Evolutionary conservation across 1,139 yeast genomes (phyloP).

Genomic region (Magnusiomyces ingens): DNA sequence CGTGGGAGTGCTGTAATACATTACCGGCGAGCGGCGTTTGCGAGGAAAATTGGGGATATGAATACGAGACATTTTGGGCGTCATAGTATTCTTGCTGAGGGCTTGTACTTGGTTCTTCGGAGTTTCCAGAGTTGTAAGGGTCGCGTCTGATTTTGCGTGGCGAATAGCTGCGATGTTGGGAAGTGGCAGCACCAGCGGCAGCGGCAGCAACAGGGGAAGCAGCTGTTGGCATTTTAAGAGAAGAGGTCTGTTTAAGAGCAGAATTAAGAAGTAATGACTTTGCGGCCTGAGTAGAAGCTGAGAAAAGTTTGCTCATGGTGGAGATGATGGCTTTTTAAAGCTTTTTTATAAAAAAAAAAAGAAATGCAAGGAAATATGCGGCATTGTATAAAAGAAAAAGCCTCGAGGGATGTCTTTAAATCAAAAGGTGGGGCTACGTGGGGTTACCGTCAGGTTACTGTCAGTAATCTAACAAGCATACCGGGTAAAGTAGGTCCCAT

Average conservation of each 20-base stretch:
- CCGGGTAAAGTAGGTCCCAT: neutral
- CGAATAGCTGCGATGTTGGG: neutral
- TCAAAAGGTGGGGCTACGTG: neutral
- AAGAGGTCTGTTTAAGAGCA: no score
- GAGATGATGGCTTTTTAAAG: no score
- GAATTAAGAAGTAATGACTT: no score
- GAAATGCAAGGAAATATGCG: neutral
- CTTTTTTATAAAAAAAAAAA: neutral
- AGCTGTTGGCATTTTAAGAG: no score
- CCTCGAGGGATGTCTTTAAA: neutral
- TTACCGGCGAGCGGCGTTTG: constrained; percentile 19
- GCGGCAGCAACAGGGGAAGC: neutral
- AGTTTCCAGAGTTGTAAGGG: neutral
- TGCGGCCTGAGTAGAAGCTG: no score
- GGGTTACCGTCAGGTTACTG: neutral
- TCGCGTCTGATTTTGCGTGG: neutral
- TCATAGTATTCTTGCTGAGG: constrained; percentile 5
- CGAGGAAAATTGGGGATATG: neutral
- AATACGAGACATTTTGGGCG: neutral
- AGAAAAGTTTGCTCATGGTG: no score
- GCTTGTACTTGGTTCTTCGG: neutral
- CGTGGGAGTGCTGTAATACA: constrained; percentile 45
- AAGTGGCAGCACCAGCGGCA: neutral
- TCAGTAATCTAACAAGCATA: neutral
- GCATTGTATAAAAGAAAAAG: neutral